These are phyloP conservation scores for Apiospora sp. DNA, from an alignment of 2,329 filamentous ascomycete genomes.

Conservation along the genomic window DNA sequence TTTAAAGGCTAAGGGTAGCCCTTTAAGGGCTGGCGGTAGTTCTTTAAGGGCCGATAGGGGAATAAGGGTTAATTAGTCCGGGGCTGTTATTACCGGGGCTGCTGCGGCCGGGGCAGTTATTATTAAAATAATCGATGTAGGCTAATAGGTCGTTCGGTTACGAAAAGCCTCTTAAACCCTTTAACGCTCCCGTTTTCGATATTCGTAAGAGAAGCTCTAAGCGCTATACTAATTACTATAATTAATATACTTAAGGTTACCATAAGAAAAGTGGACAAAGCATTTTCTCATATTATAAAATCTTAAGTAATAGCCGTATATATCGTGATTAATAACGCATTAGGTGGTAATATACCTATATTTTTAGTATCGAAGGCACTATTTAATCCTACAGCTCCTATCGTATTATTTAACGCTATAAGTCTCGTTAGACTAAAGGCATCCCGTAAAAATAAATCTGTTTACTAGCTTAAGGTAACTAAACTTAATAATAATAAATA, in stretches of 20 bases:
- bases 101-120: too few species aligned
- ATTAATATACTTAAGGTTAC: not conserved
- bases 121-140: not conserved
- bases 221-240: not conserved
- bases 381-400: not conserved
- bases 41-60: too few species aligned
- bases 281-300: not conserved
- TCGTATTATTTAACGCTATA: not conserved
- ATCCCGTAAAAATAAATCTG: not conserved
- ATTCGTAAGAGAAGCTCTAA: not conserved
- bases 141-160: not conserved
- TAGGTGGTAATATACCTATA: slow-evolving; percentile 10
- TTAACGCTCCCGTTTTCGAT: not conserved
- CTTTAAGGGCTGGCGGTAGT: too few species aligned
- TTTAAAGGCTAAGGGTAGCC: too few species aligned
- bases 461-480: not conserved
- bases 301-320: not conserved
- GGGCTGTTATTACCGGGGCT: too few species aligned
- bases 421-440: not conserved
- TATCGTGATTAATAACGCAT: not conserved
- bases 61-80: not conserved
- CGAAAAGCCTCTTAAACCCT: not conserved
- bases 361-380: not conserved
- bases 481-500: not conserved
- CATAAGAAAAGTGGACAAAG: not conserved